Evolutionary conservation across 2,329 filamentous ascomycete species (phyloP), one percentile per base, ranked within the genome.

Genomic region (Alternaria brassicicola): DNA sequence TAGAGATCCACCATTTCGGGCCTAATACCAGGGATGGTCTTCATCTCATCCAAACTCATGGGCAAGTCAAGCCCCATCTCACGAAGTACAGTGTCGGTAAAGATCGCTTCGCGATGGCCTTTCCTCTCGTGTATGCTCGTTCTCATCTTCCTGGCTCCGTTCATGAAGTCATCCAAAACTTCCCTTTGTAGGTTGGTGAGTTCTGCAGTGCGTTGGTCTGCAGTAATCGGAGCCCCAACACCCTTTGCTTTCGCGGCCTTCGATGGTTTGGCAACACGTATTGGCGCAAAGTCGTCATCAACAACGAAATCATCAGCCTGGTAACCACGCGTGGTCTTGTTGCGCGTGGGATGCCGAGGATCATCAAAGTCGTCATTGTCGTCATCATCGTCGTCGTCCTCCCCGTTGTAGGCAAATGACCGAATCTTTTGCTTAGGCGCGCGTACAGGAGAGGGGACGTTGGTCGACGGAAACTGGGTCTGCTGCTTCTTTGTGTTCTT

Each of bases 11-110:
- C 88, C 70, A 87, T 89, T 25, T 87, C 85, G 1, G 73, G 63
- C 52, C 89, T 83, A 57, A 93, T 88, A 9, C 84, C 85, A 0
- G 83, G 82, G 47, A 94, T 89, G 8, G 76, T 75, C 30, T 78
- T 79, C 86, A 95, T 90, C 56, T 86, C 80, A 15, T 85, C 83
- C 9, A 86, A 68, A 8, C 81, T 86, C 7, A 80, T 82, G 1
- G 90, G 90, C 81, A 90, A 89, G 31, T 82, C 77, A 48, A 92
- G 86, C 12, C 86, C 88, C 89, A 95, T 93, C 65, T 89, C 85
- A 33, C 88, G 86, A 49, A 93, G 83, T 13, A 91, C 83, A 21
- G 82, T 82, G 59, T 92, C 88, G 0, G 86, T 88, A 71, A 95
- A 95, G 0, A 83, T 82, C 4, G 84, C 82, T 21, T 81, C 80